Conservation (phyloP, 2,329 filamentous ascomycete genomes). For the Coniella vitis region DNA sequence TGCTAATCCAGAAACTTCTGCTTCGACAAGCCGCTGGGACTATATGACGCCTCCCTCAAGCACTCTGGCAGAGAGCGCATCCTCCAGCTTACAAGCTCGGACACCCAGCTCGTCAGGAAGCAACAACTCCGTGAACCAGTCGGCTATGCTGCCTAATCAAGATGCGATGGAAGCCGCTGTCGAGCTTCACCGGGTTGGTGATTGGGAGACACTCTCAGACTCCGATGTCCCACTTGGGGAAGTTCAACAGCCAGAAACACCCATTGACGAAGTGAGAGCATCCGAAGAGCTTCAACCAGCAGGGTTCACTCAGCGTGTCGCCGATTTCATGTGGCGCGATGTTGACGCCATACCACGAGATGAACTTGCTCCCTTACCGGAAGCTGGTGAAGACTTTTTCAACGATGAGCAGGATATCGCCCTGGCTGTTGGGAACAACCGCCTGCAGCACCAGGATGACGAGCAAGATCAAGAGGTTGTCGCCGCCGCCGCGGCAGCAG, state of each 20-base stretch:
- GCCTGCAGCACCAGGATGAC: slow-evolving; percentile 27
- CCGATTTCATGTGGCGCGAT: slow-evolving; percentile 57
- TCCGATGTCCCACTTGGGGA: slow-evolving; percentile 5
- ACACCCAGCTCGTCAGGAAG: slow-evolving; percentile 12
- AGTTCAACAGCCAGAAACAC: slow-evolving; percentile 1
- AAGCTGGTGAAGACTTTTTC: slow-evolving; percentile 33
- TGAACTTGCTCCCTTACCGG: slow-evolving; percentile 37
- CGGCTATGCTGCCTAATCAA: background rate
- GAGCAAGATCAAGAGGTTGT: slow-evolving; percentile 51
- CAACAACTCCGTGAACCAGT: background rate
- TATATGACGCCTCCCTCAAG: slow-evolving; percentile 15
- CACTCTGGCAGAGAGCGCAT: slow-evolving; percentile 13
- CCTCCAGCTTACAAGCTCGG: slow-evolving; percentile 10
- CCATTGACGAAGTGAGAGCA: slow-evolving; percentile 1
- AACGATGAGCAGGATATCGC: slow-evolving; percentile 27
- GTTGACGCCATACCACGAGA: slow-evolving; percentile 46
- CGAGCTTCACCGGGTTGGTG: background rate
- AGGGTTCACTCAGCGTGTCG: slow-evolving; percentile 37
- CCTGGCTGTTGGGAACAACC: slow-evolving; percentile 20
- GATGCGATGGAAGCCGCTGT: background rate
- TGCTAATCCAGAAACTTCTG: background rate
- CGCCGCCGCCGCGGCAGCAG: slow-evolving; percentile 59
- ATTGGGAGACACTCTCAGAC: slow-evolving; percentile 12
- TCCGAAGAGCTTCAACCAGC: slow-evolving; percentile 23
- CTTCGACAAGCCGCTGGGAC: slow-evolving; percentile 1